phyloP scores from a whole-genome alignment of 2,329 filamentous ascomycete genomes.

The Penicillium sp. region DNA sequence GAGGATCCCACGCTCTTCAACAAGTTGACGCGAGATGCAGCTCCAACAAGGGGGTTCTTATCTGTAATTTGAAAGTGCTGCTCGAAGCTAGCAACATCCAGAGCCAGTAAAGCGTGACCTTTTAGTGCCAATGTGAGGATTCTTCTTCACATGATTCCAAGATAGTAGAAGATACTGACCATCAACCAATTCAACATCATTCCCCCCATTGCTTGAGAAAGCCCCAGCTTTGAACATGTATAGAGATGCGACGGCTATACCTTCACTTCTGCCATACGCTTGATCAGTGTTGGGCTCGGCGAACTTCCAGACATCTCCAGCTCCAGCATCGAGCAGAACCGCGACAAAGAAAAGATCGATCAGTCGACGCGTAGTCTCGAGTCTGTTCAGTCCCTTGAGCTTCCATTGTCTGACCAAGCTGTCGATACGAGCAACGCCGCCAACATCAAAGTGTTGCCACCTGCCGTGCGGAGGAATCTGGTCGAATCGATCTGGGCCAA shows the following conservation, averaged over 20 bases:
- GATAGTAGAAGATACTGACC: constrained; percentile 35
- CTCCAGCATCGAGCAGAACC: constrained; percentile 63
- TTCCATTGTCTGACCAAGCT: constrained; percentile 56
- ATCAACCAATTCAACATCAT: constrained; percentile 39
- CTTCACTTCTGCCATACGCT: constrained; percentile 54
- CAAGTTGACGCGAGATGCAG: constrained; percentile 51
- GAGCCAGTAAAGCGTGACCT: constrained; percentile 4
- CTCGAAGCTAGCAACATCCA: constrained; percentile 13
- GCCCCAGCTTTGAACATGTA: constrained; percentile 57
- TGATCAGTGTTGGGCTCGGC: constrained; percentile 45
- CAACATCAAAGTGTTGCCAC: constrained; percentile 69
- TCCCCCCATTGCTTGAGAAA: constrained; percentile 40
- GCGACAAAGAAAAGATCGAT: constrained; percentile 68
- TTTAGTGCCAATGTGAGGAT: too few relatives aligned
- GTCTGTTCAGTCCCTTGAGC: constrained; percentile 47
- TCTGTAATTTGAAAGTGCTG: constrained; percentile 52
- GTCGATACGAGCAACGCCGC: constrained; percentile 57
- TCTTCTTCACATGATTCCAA: not conserved
- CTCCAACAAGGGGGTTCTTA: constrained; percentile 55
- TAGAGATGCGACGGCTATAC: constrained; percentile 58
- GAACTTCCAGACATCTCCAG: constrained; percentile 58
- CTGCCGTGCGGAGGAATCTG: constrained; percentile 62
- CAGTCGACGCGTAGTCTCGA: constrained; percentile 59
- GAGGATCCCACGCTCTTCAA: constrained; percentile 53
- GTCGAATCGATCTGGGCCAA: constrained; percentile 55